These are phyloP conservation scores for Mycena pura DNA, from an alignment of 768 basidiomycete species.

Conservation along the genomic window DNA sequence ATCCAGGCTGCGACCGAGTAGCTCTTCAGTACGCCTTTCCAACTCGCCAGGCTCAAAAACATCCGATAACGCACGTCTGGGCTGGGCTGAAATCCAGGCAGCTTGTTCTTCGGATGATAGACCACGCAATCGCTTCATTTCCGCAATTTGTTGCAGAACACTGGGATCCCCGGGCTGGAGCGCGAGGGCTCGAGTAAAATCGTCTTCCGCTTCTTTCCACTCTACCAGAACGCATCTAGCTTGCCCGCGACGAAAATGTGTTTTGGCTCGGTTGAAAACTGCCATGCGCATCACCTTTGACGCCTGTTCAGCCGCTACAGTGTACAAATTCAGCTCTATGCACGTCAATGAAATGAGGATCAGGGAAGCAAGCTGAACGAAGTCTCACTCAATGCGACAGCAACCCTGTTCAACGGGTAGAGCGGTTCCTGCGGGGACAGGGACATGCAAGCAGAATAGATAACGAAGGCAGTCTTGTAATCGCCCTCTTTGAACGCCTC, in stretches of 20 bases:
- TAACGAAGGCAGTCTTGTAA: conserved; percentile 14
- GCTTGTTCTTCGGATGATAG: background rate
- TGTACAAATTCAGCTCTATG: conserved; percentile 21
- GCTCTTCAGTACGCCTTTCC: background rate
- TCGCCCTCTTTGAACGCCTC: background rate
- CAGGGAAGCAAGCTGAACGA: background rate
- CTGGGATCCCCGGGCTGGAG: conserved; percentile 10
- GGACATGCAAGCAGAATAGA: conserved; percentile 21
- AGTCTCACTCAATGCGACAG: conserved; percentile 23
- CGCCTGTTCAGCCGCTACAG: conserved; percentile 8
- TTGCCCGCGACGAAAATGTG: conserved; percentile 23
- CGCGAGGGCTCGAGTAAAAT: conserved; percentile 11
- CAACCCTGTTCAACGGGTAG: conserved; percentile 25
- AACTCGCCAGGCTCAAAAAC: conserved; percentile 1
- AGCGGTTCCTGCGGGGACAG: conserved; percentile 23
- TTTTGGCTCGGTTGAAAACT: conserved; percentile 20
- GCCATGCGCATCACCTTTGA: conserved; percentile 3
- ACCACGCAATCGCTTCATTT: conserved; percentile 13
- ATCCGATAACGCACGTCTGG: background rate
- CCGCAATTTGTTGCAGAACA: conserved; percentile 3
- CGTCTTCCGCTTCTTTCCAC: conserved; percentile 15
- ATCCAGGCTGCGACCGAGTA: background rate
- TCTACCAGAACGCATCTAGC: conserved; percentile 10
- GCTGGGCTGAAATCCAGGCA: conserved; percentile 1
- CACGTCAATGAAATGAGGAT: background rate